A percentile compares a stretch with the other conserved stretches of the same genome.
Evolutionary conservation across 768 basidiomycete species (phyloP).

Genomic region (Calvatia gigantea): DNA sequence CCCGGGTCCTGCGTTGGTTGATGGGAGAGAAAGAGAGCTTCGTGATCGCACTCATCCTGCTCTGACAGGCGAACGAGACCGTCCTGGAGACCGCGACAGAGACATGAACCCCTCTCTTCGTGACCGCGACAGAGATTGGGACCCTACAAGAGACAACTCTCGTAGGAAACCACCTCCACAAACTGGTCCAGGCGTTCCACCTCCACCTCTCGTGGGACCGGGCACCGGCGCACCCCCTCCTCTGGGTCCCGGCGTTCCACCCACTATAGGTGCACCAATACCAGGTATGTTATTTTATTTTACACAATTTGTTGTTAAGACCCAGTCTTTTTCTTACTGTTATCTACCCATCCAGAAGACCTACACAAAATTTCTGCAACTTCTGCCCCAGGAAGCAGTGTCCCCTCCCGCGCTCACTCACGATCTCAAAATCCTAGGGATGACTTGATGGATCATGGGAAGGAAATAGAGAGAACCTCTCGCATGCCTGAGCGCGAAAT

Average conservation of each 20-base stretch:
- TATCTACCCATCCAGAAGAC: neutral
- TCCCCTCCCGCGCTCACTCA: constrained; percentile 10
- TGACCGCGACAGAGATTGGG: constrained; percentile 10
- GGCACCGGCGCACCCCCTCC: constrained; percentile 9
- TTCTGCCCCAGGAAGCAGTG: constrained; percentile 9
- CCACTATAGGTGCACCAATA: constrained; percentile 7
- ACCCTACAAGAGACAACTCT: neutral
- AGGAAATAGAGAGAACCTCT: constrained; percentile 4
- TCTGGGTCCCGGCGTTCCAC: constrained; percentile 8
- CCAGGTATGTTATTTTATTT: constrained; percentile 1
- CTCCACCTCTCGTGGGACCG: constrained; percentile 6
- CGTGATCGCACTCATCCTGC: constrained; percentile 12
- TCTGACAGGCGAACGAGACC: constrained; percentile 9
- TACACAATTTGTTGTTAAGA: neutral
- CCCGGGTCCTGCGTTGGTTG: constrained; percentile 7
- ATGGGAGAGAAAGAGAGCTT: constrained; percentile 12
- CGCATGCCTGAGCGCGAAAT: constrained; percentile 10
- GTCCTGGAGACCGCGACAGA: constrained; percentile 6
- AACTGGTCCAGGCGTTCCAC: constrained; percentile 7
- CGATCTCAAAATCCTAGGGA: constrained; percentile 8
- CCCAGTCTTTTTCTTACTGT: neutral
- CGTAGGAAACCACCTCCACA: constrained; percentile 4
- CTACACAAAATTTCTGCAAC: constrained; percentile 10
- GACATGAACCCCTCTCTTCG: constrained; percentile 9
- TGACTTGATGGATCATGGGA: constrained; percentile 2